phyloP scores from a whole-genome alignment of 2,329 filamentous ascomycete genomes.

The Aurifilum marmelostoma region DNA sequence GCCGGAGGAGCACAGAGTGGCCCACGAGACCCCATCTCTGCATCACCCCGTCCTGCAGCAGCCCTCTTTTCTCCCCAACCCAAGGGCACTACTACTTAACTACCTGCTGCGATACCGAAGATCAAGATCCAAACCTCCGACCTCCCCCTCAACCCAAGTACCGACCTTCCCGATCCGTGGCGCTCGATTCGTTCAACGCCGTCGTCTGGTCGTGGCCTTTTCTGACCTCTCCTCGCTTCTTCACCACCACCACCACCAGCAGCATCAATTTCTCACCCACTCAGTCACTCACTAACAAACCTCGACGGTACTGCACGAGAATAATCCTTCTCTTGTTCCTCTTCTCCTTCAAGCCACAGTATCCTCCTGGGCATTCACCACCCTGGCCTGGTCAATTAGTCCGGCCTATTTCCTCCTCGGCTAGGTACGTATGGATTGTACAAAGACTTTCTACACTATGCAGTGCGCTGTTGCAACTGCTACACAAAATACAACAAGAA shows the following conservation, averaged over 20 bases:
- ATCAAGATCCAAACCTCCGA: constrained; percentile 11
- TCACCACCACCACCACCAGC: not conserved
- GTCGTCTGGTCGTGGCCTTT: not conserved
- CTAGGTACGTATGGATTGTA: constrained; percentile 17
- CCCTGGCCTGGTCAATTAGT: not conserved
- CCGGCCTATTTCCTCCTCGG: not conserved
- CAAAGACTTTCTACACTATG: not conserved
- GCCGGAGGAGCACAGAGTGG: constrained; percentile 1
- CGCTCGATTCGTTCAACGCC: not conserved
- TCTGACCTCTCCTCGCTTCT: not conserved
- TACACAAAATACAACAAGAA: not conserved
- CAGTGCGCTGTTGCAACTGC: not conserved
- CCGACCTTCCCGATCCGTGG: constrained; percentile 14
- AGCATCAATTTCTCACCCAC: no score
- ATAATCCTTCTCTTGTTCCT: no score
- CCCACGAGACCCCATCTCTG: constrained; percentile 7
- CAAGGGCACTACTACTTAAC: not conserved
- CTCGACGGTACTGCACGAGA: no score
- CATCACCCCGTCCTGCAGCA: not conserved
- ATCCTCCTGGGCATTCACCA: not conserved
- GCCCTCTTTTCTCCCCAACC: not conserved
- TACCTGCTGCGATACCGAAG: not conserved
- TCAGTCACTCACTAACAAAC: not conserved
- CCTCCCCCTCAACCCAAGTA: not conserved
- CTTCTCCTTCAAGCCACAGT: not conserved